These are phyloP conservation scores for Clathrospora elynae DNA, from an alignment of 2,329 filamentous ascomycete genomes.

Conservation along the genomic window DNA sequence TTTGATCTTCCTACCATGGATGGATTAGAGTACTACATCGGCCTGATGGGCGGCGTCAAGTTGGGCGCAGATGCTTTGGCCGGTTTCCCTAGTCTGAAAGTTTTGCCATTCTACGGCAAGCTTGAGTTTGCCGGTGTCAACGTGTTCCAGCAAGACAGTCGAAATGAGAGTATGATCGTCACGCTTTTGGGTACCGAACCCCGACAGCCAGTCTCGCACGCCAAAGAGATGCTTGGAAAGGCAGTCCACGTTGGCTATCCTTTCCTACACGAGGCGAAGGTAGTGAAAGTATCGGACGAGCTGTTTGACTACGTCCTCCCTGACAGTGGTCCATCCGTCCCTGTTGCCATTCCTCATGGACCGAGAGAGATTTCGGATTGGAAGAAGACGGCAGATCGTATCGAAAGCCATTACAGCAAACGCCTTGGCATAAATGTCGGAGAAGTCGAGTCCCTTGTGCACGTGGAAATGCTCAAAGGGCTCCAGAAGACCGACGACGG, in stretches of 20 bases:
- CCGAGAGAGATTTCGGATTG: conserved; percentile 80
- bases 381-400: conserved; percentile 78
- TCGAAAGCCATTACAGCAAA: conserved; percentile 89
- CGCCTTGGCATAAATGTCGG: conserved; percentile 87
- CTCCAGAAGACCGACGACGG: conserved; percentile 89
- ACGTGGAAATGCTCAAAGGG: conserved; percentile 93
- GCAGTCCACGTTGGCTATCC: conserved; percentile 92
- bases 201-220: conserved; percentile 71
- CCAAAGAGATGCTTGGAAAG: conserved; percentile 80
- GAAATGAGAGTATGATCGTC: conserved; percentile 94
- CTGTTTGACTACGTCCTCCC: conserved; percentile 84
- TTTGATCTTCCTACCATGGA: conserved; percentile 94
- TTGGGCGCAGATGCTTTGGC: conserved; percentile 83
- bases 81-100: conserved; percentile 89
- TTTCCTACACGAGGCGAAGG: conserved; percentile 91
- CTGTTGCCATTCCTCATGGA: conserved; percentile 72
- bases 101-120: conserved; percentile 78
- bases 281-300: conserved; percentile 88
- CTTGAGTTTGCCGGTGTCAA: conserved; percentile 88
- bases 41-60: conserved; percentile 81
- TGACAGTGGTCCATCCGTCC: conserved; percentile 63
- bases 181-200: conserved; percentile 77
- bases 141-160: conserved; percentile 93
- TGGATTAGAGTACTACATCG: conserved; percentile 81
- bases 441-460: conserved; percentile 82